Conservation (phyloP, 495 filamentous ascomycete genomes). For the Talaromyces borbonicus region DNA sequence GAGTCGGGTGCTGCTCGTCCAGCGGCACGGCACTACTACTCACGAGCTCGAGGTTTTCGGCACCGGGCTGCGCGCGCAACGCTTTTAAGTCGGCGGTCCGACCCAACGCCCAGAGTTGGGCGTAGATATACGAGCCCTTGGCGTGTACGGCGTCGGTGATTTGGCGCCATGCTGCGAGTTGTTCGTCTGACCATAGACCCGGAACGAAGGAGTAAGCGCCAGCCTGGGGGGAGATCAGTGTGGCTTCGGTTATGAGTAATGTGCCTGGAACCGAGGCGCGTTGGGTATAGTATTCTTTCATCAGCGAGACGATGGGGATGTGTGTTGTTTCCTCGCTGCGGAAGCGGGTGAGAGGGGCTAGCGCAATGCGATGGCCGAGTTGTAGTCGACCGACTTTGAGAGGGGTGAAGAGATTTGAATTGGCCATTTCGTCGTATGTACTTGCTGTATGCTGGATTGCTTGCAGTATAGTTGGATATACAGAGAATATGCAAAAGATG, state of each 20-base stretch:
- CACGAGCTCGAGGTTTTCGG: slow-evolving; percentile 24
- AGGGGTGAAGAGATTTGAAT: slow-evolving; percentile 40
- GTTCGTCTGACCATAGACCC: slow-evolving; percentile 51
- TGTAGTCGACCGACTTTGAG: slow-evolving; percentile 35
- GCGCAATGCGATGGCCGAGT: slow-evolving; percentile 42
- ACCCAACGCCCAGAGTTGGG: slow-evolving; percentile 64
- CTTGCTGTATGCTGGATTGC: no score
- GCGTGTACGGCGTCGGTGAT: slow-evolving; percentile 60
- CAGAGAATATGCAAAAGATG: no score
- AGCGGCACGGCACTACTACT: slow-evolving; percentile 39
- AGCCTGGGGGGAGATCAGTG: slow-evolving; percentile 48
- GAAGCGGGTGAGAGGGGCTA: slow-evolving; percentile 45
- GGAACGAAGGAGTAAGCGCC: slow-evolving; percentile 44
- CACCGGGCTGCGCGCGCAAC: slow-evolving; percentile 14
- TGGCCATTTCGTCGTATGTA: background rate
- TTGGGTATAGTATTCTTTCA: slow-evolving; percentile 44
- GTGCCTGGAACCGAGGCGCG: slow-evolving; percentile 40
- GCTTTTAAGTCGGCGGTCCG: slow-evolving; percentile 35
- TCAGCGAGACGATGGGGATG: slow-evolving; percentile 22
- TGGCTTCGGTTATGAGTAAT: slow-evolving; percentile 50
- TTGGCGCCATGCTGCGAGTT: slow-evolving; percentile 52
- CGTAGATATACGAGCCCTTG: slow-evolving; percentile 51
- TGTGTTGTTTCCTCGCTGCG: slow-evolving; percentile 21
- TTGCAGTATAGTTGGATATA: no score
- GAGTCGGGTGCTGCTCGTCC: slow-evolving; percentile 22